These are phyloP conservation scores for Globisporangium cylindrosporum DNA, from an alignment of 352 stramenopile genomes.

Conservation along the genomic window DNA sequence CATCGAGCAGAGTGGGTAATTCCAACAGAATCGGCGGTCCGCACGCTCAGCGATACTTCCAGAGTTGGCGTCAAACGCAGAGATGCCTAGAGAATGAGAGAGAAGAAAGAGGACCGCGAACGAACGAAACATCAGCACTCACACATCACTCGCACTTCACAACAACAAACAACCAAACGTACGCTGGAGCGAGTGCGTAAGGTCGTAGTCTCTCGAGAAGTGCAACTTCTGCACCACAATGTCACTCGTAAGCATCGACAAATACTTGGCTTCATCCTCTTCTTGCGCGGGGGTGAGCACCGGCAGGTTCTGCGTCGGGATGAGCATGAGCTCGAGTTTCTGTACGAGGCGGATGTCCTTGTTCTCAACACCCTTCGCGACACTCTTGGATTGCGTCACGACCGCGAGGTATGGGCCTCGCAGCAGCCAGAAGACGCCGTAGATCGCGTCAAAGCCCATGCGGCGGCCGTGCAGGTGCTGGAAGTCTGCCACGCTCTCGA, in stretches of 20 bases:
- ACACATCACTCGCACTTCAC: background rate
- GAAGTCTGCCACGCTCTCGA: slow-evolving; percentile 61
- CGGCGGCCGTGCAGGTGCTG: slow-evolving; percentile 67
- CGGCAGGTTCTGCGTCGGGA: slow-evolving; percentile 58
- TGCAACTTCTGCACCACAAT: slow-evolving; percentile 66
- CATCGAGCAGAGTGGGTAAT: slow-evolving; percentile 64
- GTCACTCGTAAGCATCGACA: slow-evolving; percentile 56
- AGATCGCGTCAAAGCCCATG: slow-evolving; percentile 79
- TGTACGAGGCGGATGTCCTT: slow-evolving; percentile 55
- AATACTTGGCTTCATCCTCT: slow-evolving; percentile 57
- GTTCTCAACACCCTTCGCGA: slow-evolving; percentile 44
- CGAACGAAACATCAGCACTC: background rate
- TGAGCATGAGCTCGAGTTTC: slow-evolving; percentile 62
- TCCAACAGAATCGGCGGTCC: slow-evolving; percentile 93
- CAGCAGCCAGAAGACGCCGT: slow-evolving; percentile 71
- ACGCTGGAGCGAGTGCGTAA: slow-evolving; percentile 80
- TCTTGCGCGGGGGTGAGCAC: slow-evolving; percentile 46
- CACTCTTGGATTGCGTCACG: slow-evolving; percentile 65
- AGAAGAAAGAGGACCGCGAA: background rate
- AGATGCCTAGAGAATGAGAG: slow-evolving; percentile 34
- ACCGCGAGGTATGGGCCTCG: slow-evolving; percentile 67
- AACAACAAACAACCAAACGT: slow-evolving; percentile 19
- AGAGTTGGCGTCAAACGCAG: slow-evolving; percentile 45
- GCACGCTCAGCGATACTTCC: slow-evolving; percentile 66
- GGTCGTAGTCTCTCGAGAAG: slow-evolving; percentile 72